These are phyloP conservation scores for Echeveria elegans DNA, from an alignment of 164 flowering plant species.

Conservation along the genomic window DNA sequence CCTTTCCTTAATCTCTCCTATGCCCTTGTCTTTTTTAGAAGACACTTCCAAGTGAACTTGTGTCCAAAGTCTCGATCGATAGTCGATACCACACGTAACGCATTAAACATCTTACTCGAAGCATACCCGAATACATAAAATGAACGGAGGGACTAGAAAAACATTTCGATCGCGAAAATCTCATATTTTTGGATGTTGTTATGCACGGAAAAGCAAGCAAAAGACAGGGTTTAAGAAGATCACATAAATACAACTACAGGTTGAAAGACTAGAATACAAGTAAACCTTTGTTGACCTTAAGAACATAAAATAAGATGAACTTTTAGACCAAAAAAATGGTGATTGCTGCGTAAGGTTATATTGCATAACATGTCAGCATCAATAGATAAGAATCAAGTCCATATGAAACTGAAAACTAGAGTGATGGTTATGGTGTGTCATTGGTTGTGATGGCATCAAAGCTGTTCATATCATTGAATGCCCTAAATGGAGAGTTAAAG, in stretches of 20 bases:
- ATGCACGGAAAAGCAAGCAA: neutral
- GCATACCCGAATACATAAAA: neutral
- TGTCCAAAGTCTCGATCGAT: neutral
- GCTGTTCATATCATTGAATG: constrained; percentile 4
- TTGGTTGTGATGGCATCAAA: neutral
- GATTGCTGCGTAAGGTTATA: neutral
- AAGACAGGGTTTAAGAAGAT: neutral
- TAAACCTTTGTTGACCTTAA: neutral
- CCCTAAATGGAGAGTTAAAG: too few species aligned
- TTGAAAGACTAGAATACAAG: neutral
- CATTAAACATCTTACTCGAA: neutral
- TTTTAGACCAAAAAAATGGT: neutral
- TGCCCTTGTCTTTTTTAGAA: neutral
- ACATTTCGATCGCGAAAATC: too few species aligned
- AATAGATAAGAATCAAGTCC: too few species aligned
- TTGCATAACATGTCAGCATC: too few species aligned
- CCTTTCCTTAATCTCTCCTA: neutral
- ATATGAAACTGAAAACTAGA: too few species aligned
- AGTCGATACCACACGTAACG: neutral
- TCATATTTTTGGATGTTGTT: neutral
- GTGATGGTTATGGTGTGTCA: neutral
- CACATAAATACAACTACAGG: too few species aligned
- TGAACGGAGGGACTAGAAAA: too few species aligned
- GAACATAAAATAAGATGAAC: neutral
- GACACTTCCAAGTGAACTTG: too few species aligned